A percentile compares a stretch with the other conserved stretches of the same genome.
Conservation (phyloP, 306 rosid genomes). For the Corylus heterophylla region DNA sequence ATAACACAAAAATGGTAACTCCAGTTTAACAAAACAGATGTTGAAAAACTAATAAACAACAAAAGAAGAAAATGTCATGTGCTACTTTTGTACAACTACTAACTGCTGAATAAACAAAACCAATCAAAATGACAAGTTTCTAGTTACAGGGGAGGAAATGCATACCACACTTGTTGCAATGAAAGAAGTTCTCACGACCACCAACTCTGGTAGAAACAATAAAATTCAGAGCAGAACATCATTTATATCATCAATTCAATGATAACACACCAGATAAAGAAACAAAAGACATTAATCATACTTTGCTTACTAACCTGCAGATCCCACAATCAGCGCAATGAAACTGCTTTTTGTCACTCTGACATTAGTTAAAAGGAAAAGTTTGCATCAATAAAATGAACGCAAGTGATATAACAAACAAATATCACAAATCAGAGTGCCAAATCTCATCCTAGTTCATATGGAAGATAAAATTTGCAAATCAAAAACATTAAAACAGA, state of each 20-base stretch:
- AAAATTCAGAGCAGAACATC: constrained; percentile 25
- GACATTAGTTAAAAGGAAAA: constrained; percentile 27
- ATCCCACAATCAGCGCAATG: constrained; percentile 97
- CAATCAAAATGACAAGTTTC: not conserved
- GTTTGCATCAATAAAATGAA: constrained; percentile 20
- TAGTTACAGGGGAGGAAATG: constrained; percentile 16
- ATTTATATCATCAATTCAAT: constrained; percentile 24
- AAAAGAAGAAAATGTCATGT: not conserved
- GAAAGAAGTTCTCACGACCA: constrained; percentile 77
- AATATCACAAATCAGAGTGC: constrained; percentile 7
- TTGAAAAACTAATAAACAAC: not conserved
- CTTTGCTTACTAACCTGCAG: constrained; percentile 63
- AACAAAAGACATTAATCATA: constrained; percentile 2
- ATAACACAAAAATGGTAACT: not conserved
- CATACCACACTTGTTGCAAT: constrained; percentile 96
- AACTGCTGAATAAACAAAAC: not conserved
- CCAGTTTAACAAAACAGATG: not conserved
- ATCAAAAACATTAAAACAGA: constrained; percentile 17
- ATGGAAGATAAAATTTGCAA: constrained; percentile 3
- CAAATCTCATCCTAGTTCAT: constrained; percentile 19
- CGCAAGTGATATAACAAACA: constrained; percentile 10
- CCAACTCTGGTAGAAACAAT: constrained; percentile 66
- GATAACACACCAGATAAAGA: not conserved
- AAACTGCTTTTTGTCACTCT: constrained; percentile 74
- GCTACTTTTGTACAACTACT: not conserved